Base-by-base conservation (phyloP, 331 rosid genomes). In the Cydonia oblonga region DNA sequence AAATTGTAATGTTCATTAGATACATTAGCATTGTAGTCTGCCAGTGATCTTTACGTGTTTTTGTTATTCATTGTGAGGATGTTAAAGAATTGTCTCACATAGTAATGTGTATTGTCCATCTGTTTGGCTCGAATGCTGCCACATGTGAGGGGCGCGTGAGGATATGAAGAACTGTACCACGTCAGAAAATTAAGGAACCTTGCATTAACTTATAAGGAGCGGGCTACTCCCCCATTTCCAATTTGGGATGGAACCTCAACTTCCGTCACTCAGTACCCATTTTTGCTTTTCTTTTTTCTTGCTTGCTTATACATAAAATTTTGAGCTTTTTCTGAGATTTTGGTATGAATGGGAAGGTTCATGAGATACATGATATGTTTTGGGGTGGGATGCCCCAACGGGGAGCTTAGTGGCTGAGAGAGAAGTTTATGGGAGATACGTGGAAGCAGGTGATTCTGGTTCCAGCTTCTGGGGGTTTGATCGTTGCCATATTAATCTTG, bases 331-430 rank as follows among this genome's bases (percentile, higher is more conserved):
- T 49, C 30, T 32, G 8, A 25, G 4, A 5, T 71, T 38, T 23
- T 44, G 52, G 13, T 56, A 7, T 32, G 23, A 14, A 66, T 68
- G 70, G 52, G 30, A 44, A 90, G 98, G 96, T 89, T 6, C 95
- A 84, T 74, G 97, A 87, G 81, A 86, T 90, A 68, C 90, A 92
- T 68, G 96, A 84, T 68, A 84, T 85, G 35, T 78, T 72, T 25
- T 93, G 97, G 97, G 95, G 84, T 81, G 97, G 97, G 77, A 85
- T 89, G 38, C 97, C 97, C 25, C 33, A 61, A 35, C 80, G 89
- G 74, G 97, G 97, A 16, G 96, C 97, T 6, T 90, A 95, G 5
- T 93, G 97, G 95, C 78, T 93, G 77, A 82, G 95, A 80, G 97
- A 85, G 72, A 76, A 83, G 42, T 96, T 92, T 5, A 56, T 84